Evolutionary conservation across 441 rosid genomes (phyloP), one percentile per base, ranked within the genome.

Genomic region (Daphne laureola): DNA sequence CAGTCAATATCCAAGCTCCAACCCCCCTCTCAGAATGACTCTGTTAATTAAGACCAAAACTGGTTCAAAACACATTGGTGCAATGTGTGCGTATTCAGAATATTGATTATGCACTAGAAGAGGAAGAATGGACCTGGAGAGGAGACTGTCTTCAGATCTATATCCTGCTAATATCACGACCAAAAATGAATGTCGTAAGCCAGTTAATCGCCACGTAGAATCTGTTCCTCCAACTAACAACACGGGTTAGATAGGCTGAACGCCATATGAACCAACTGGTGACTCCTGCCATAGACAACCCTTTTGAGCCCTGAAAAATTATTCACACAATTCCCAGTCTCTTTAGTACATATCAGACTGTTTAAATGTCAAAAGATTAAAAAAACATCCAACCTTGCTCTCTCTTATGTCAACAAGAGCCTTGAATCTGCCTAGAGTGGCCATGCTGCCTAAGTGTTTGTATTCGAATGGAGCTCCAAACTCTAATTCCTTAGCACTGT

Each of bases 391-490:
- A 8, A 90, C 97, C 82, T 84, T 90, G 86, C 79, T 81, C 71
- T 90, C 81, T 46, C 97, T 73, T 11, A 90, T 80, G 67, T 90
- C 97, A 47, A 90, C 97, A 12, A 90, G 86, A 21, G 97, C 96
- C 71, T 87, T 90, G 75, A 64, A 81, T 51, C 97, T 72, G 46
- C 97, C 97, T 23, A 90, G 45, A 2, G 94, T 82, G 48, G 97
- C 96, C 96, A 90, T 90, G 81, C 95, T 87, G 66, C 97, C 97
- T 4, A 90, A 72, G 72, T 90, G 96, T 75, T 62, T 82, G 75
- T 90, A 90, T 66, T 81, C 89, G 62, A 90, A 90, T 11, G 81
- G 86, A 14, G 56, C 82, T 58, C 91, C 96, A 50, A 79, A 62
- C 11, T 68, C 78, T 0, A 79, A 55, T 63, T 81, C 83, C 65